phyloP scores from a whole-genome alignment of 192 early-diverging fungal genomes.

The Physocladia obscura region DNA sequence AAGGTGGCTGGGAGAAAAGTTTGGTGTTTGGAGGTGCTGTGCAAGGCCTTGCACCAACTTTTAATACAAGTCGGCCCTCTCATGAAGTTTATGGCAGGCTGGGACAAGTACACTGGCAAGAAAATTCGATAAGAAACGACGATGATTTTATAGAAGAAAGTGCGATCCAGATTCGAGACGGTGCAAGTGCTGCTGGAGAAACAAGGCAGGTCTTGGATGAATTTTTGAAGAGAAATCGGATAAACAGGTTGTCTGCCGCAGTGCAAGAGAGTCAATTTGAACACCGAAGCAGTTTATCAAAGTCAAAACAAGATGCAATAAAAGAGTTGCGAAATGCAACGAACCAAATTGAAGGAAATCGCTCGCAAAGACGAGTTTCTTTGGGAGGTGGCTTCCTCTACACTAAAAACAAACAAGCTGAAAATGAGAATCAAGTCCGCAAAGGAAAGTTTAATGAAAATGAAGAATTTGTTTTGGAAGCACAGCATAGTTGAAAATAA shows the following conservation, averaged over 20 bases:
- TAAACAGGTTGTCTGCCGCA: slow-evolving; percentile 3
- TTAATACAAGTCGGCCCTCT: neutral
- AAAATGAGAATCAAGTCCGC: neutral
- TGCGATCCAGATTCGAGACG: neutral
- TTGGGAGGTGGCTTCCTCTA: slow-evolving; percentile 17
- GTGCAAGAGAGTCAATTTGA: too few relatives aligned
- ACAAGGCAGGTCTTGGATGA: slow-evolving; percentile 8
- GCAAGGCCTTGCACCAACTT: slow-evolving; percentile 10
- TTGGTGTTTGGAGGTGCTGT: slow-evolving; percentile 14
- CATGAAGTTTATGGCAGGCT: slow-evolving; percentile 6
- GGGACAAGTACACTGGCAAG: slow-evolving; percentile 17
- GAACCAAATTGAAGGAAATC: too few relatives aligned
- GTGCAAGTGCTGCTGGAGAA: neutral
- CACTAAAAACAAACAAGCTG: slow-evolving; percentile 5
- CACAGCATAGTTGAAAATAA: neutral
- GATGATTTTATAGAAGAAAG: neutral
- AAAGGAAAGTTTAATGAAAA: too few relatives aligned
- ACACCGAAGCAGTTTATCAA: too few relatives aligned
- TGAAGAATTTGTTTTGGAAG: neutral
- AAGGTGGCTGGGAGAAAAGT: neutral
- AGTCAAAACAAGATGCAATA: too few relatives aligned
- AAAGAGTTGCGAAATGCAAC: too few relatives aligned
- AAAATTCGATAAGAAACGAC: neutral
- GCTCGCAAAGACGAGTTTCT: neutral
- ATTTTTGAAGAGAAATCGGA: slow-evolving; percentile 7